Evolutionary conservation across 768 basidiomycete genomes (phyloP).

Genomic region (Tylopilus vinaceipallidus): DNA sequence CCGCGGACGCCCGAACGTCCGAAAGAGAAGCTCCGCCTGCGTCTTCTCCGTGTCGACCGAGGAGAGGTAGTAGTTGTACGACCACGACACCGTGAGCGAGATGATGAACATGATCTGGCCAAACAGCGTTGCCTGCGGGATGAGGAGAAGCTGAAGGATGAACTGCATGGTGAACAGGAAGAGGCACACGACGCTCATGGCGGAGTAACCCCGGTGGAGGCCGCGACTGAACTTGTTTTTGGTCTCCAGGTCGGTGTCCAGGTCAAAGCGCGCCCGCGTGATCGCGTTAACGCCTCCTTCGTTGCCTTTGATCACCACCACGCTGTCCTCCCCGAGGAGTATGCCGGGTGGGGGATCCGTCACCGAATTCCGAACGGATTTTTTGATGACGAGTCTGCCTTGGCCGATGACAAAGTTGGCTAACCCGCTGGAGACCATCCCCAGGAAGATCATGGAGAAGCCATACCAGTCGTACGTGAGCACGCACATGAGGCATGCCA

Average conservation of each 20-base stretch:
- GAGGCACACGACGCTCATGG: constrained; percentile 18
- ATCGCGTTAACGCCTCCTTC: constrained; percentile 26
- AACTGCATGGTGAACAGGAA: constrained; percentile 29
- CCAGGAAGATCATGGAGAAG: constrained; percentile 31
- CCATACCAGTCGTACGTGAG: constrained; percentile 30
- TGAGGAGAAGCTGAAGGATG: constrained; percentile 32
- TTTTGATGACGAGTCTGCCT: constrained; percentile 21
- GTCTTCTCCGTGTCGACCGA: constrained; percentile 30
- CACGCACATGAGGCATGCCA: constrained; percentile 21
- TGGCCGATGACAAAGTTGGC: constrained; percentile 26
- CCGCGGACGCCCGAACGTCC: constrained; percentile 9
- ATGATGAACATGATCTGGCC: constrained; percentile 33
- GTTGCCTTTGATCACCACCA: constrained; percentile 27
- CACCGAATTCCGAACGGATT: constrained; percentile 13
- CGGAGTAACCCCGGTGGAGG: constrained; percentile 4
- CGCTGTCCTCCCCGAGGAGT: constrained; percentile 15
- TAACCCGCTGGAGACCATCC: constrained; percentile 29
- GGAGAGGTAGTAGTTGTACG: constrained; percentile 30
- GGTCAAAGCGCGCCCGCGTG: constrained; percentile 25
- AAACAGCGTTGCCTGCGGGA: constrained; percentile 32
- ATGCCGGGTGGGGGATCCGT: constrained; percentile 23
- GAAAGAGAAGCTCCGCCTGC: constrained; percentile 22
- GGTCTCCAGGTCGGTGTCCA: constrained; percentile 10
- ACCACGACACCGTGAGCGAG: constrained; percentile 30
- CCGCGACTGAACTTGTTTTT: not conserved